Percentiles rank a stretch among this genome's conserved stretches.
phyloP scores from a whole-genome alignment of 1,284 basidiomycete genomes.

The Trametes sp. region DNA sequence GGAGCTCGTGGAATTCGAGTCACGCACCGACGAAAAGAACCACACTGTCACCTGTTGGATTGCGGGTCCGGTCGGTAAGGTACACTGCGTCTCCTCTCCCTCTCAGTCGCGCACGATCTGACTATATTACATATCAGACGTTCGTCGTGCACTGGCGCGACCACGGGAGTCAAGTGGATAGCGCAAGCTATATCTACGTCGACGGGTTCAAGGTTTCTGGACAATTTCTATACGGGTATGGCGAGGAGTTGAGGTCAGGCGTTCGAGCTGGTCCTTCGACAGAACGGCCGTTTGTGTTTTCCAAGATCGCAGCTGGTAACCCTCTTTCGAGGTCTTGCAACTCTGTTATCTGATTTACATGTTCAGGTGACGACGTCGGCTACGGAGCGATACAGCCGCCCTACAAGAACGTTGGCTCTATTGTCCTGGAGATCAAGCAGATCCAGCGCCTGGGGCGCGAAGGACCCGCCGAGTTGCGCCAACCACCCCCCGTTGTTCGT shows the following conservation, averaged over 20 bases:
- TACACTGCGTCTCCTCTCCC: conserved; percentile 40
- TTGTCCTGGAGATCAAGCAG: conserved; percentile 63
- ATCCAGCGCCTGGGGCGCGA: conserved; percentile 45
- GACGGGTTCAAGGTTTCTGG: conserved; percentile 68
- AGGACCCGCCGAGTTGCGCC: conserved; percentile 28
- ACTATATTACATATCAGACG: conserved; percentile 40
- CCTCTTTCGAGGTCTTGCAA: background rate
- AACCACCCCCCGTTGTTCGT: conserved; percentile 29
- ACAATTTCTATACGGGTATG: conserved; percentile 62
- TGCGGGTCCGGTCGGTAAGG: conserved; percentile 63
- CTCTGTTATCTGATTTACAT: background rate
- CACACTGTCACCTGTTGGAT: conserved; percentile 70
- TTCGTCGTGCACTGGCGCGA: conserved; percentile 71
- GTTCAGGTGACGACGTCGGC: conserved; percentile 11
- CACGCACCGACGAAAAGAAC: conserved; percentile 50
- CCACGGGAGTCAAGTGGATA: conserved; percentile 56
- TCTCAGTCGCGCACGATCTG: conserved; percentile 10
- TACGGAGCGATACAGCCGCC: conserved; percentile 5
- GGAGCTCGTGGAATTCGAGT: conserved; percentile 59
- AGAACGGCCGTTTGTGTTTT: conserved; percentile 66
- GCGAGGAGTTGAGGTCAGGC: conserved; percentile 50
- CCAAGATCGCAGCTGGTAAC: conserved; percentile 46
- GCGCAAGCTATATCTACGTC: conserved; percentile 63
- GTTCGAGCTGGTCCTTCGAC: conserved; percentile 33
- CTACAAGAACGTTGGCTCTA: conserved; percentile 55